Evolutionary conservation across 148 eudicot genomes (phyloP).

Genomic region (Rhododendron kiyosumense): DNA sequence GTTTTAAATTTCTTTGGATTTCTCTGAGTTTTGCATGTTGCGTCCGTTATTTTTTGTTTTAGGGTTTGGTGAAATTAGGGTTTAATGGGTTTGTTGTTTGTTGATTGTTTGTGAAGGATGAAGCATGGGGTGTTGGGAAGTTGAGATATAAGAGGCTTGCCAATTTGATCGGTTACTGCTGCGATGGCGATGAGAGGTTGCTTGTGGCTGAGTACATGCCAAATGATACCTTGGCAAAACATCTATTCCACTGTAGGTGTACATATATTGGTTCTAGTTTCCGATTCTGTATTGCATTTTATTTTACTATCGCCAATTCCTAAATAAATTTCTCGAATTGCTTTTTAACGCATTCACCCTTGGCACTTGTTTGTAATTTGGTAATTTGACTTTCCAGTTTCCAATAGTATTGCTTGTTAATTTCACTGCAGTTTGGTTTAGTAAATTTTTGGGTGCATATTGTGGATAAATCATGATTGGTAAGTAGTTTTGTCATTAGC

Average conservation of each 20-base stretch:
- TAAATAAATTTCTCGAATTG: neutral
- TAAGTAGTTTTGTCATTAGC: neutral
- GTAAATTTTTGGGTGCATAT: neutral
- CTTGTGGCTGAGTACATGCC: slow-evolving; percentile 98
- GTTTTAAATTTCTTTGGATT: neutral
- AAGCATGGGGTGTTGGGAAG: slow-evolving; percentile 90
- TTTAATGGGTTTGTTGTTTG: slow-evolving; percentile 15
- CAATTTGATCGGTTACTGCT: slow-evolving; percentile 91
- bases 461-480: neutral
- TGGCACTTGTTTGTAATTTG: neutral
- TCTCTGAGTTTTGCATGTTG: neutral
- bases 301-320: neutral
- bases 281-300: neutral
- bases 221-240: slow-evolving; percentile 91
- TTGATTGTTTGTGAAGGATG: slow-evolving; percentile 51
- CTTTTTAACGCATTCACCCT: neutral
- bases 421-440: neutral
- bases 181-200: slow-evolving; percentile 94
- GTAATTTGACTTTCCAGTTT: neutral
- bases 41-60: neutral
- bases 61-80: slow-evolving; percentile 10
- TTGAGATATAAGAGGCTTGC: slow-evolving; percentile 81
- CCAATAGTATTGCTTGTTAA: neutral
- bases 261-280: neutral
- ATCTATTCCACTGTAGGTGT: slow-evolving; percentile 86